Evolutionary conservation across 208 protist species (phyloP).

Genomic region (Trypanosoma avium): DNA sequence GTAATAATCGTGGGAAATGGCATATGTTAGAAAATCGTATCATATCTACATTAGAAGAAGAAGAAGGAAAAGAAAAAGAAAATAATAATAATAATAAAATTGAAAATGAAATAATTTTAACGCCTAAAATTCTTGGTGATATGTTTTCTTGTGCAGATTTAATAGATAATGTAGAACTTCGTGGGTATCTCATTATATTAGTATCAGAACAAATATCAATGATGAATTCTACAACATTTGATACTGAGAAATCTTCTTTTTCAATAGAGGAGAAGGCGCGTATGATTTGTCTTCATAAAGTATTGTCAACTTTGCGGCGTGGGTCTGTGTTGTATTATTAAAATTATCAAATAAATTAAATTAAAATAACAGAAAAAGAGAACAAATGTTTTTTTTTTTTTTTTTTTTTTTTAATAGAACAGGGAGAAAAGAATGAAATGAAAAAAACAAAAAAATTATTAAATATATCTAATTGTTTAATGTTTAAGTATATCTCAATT

Average conservation of each 20-base stretch:
- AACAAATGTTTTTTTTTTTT: background rate
- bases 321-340: slow-evolving; percentile 27
- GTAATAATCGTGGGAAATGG: slow-evolving; percentile 23
- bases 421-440: too few relatives aligned
- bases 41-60: too few relatives aligned
- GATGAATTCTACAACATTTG: background rate
- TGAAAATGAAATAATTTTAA: slow-evolving; percentile 7
- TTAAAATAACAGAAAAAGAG: background rate
- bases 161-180: slow-evolving; percentile 18
- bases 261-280: slow-evolving; percentile 11
- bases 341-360: background rate
- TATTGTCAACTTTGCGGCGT: slow-evolving; percentile 14
- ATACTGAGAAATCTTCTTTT: background rate
- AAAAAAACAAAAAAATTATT: too few relatives aligned
- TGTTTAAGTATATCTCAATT: slow-evolving; percentile 1
- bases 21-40: slow-evolving; percentile 5
- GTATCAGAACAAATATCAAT: slow-evolving; percentile 8
- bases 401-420: background rate
- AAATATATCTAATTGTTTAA: background rate
- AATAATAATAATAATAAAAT: background rate
- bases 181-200: slow-evolving; percentile 23
- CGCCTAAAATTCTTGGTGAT: slow-evolving; percentile 10
- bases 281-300: slow-evolving; percentile 15
- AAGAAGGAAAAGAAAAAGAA: too few relatives aligned
- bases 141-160: slow-evolving; percentile 25